Percentiles rank a stretch among this genome's conserved stretches.
These are phyloP conservation scores for Cryptosporidium sp. DNA, from an alignment of 169 alveolate species.

Conservation along the genomic window DNA sequence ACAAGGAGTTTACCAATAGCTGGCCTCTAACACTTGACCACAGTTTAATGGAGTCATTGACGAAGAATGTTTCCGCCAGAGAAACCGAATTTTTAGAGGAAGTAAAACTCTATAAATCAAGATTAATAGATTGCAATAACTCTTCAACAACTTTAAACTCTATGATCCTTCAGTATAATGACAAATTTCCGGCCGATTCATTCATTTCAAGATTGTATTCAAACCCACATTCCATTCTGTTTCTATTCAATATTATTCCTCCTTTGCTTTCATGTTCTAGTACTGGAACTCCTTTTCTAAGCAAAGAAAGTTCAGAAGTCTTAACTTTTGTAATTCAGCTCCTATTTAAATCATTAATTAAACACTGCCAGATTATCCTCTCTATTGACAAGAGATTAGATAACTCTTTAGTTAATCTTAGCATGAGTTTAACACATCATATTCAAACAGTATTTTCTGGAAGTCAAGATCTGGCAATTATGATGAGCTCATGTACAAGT, in stretches of 20 bases:
- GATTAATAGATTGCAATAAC: neutral
- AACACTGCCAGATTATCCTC: constrained; percentile 2
- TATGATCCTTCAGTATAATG: constrained; percentile 16
- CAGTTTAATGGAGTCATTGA: constrained; percentile 30
- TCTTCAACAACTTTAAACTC: neutral
- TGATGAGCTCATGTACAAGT: constrained; percentile 68
- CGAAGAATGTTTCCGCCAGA: constrained; percentile 44
- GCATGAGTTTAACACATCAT: constrained; percentile 47
- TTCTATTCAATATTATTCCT: constrained; percentile 49
- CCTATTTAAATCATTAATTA: constrained; percentile 38
- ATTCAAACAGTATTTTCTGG: constrained; percentile 24
- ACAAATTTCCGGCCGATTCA: constrained; percentile 44
- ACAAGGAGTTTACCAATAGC: constrained; percentile 3
- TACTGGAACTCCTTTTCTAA: neutral
- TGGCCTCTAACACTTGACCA: constrained; percentile 38
- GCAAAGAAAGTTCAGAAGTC: neutral
- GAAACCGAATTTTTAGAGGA: constrained; percentile 53
- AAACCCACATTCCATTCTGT: constrained; percentile 55
- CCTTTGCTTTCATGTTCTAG: constrained; percentile 1
- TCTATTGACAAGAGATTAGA: constrained; percentile 13
- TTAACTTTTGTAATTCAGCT: constrained; percentile 14
- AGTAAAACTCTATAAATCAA: constrained; percentile 20
- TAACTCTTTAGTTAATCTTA: constrained; percentile 1
- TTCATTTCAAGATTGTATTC: constrained; percentile 17
- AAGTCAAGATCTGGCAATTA: neutral